Conservation (phyloP, 768 basidiomycete genomes). For the Termitomyces eurrhizus region DNA sequence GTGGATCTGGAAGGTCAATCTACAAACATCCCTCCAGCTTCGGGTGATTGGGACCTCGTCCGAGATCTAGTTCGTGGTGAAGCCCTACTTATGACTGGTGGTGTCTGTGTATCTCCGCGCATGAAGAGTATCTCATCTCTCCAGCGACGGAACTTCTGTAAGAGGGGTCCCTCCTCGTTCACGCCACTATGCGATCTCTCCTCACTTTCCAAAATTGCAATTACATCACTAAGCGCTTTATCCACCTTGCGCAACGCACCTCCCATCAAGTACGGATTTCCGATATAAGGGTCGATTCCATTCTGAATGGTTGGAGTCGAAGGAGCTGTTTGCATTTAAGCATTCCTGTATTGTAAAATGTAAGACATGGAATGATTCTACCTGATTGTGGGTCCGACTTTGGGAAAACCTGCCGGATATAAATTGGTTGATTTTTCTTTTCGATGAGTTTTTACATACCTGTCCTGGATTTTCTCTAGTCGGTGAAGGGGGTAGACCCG, state of each 20-base stretch:
- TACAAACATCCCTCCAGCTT: conserved; percentile 30
- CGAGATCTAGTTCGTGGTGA: conserved; percentile 9
- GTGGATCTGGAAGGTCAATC: conserved; percentile 18
- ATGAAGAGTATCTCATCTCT: conserved; percentile 35
- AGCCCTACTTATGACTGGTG: conserved; percentile 4
- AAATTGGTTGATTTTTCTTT: background rate
- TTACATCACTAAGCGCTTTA: conserved; percentile 37
- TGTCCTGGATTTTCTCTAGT: conserved; percentile 43
- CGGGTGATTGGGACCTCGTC: conserved; percentile 14
- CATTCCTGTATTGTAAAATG: background rate
- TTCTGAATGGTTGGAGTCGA: conserved; percentile 17
- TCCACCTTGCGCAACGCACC: conserved; percentile 41
- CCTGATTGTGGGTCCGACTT: conserved; percentile 38
- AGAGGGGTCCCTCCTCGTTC: conserved; percentile 26
- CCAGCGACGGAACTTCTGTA: conserved; percentile 40
- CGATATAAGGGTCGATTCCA: conserved; percentile 28
- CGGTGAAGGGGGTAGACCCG: conserved; percentile 40
- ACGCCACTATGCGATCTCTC: conserved; percentile 31
- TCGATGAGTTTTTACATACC: conserved; percentile 18
- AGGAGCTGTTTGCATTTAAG: conserved; percentile 10
- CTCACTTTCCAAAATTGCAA: conserved; percentile 41
- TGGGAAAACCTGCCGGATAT: conserved; percentile 38
- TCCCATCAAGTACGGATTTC: conserved; percentile 46
- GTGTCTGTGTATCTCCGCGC: conserved; percentile 18
- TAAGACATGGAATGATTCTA: conserved; percentile 10